phyloP scores from a whole-genome alignment of 2,329 filamentous ascomycete species.

The Cladosporium cucumerinum region DNA sequence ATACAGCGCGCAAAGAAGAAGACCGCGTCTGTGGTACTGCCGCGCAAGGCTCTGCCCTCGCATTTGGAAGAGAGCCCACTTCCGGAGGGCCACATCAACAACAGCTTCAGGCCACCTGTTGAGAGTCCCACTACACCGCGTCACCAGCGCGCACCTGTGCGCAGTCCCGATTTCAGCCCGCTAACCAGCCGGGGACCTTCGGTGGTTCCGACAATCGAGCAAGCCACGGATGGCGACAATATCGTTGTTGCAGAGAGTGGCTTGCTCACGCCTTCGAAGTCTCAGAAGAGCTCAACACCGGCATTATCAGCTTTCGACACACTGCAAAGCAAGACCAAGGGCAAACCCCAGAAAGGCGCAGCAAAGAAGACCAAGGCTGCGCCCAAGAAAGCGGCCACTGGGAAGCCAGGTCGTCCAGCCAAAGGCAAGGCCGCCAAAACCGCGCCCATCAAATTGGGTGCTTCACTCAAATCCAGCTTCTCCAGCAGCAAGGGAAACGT shows the following conservation, averaged over 20 bases:
- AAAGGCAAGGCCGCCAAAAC: conserved; percentile 18
- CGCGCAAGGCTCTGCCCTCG: conserved; percentile 21
- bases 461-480: conserved; percentile 26
- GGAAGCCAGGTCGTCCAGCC: conserved; percentile 27
- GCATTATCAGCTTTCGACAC: conserved; percentile 24
- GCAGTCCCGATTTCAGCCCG: conserved; percentile 22
- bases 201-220: conserved; percentile 28
- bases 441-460: conserved; percentile 15
- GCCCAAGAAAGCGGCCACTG: conserved; percentile 25
- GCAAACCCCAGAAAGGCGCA: conserved; percentile 19
- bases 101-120: conserved; percentile 30
- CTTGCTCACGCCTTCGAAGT: conserved; percentile 35
- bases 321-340: conserved; percentile 3
- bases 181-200: conserved; percentile 22
- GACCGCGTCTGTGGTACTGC: conserved; percentile 37
- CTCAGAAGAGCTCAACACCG: conserved; percentile 23
- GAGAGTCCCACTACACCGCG: conserved; percentile 22
- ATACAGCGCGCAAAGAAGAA: conserved; percentile 38
- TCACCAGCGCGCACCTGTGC: conserved; percentile 4
- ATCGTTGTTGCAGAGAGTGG: conserved; percentile 24
- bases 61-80: conserved; percentile 20
- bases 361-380: conserved; percentile 18
- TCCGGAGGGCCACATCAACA: conserved; percentile 28
- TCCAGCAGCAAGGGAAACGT: conserved; percentile 25
- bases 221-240: conserved; percentile 24